These are phyloP conservation scores for Austroboletus niveus DNA, from an alignment of 1,284 basidiomycete species.

Conservation along the genomic window DNA sequence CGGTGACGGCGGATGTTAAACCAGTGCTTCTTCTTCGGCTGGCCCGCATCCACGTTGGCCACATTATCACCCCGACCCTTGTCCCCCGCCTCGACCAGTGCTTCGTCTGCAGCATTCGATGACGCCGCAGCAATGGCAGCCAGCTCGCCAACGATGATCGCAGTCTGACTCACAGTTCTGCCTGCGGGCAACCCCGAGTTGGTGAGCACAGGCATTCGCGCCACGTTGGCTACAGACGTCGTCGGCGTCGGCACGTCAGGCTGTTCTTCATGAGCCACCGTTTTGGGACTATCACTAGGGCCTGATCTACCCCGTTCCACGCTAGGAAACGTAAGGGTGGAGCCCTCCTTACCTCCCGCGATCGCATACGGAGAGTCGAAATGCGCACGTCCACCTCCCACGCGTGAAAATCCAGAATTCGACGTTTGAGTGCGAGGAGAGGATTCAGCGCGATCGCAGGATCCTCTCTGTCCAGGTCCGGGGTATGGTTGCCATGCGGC, in stretches of 20 bases:
- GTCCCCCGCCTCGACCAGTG: slow-evolving; percentile 17
- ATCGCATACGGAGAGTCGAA: slow-evolving; percentile 79
- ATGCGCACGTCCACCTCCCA: slow-evolving; percentile 77
- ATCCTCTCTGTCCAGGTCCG: slow-evolving; percentile 50
- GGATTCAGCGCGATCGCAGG: slow-evolving; percentile 26
- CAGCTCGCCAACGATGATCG: slow-evolving; percentile 51
- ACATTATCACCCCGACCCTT: slow-evolving; percentile 16
- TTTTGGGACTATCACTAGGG: slow-evolving; percentile 21
- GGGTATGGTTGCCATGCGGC: slow-evolving; percentile 77
- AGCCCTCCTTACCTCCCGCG: slow-evolving; percentile 38
- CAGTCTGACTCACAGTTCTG: slow-evolving; percentile 77
- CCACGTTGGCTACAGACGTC: slow-evolving; percentile 48
- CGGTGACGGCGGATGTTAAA: slow-evolving; percentile 60
- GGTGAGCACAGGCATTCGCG: slow-evolving; percentile 38
- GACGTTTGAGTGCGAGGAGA: slow-evolving; percentile 35
- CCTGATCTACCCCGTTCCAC: slow-evolving; percentile 44
- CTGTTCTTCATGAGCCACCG: slow-evolving; percentile 19
- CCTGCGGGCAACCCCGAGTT: slow-evolving; percentile 52
- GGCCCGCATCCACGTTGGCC: slow-evolving; percentile 38
- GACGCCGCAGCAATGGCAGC: slow-evolving; percentile 14
- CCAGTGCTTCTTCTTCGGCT: slow-evolving; percentile 64
- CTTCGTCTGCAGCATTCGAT: slow-evolving; percentile 14
- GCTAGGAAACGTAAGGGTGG: slow-evolving; percentile 65
- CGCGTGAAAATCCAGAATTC: slow-evolving; percentile 69
- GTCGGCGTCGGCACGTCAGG: slow-evolving; percentile 50